A percentile compares a stretch with the other conserved stretches of the same genome.
Conservation (phyloP, 495 filamentous ascomycete species). For the Talaromyces stipitatus region DNA sequence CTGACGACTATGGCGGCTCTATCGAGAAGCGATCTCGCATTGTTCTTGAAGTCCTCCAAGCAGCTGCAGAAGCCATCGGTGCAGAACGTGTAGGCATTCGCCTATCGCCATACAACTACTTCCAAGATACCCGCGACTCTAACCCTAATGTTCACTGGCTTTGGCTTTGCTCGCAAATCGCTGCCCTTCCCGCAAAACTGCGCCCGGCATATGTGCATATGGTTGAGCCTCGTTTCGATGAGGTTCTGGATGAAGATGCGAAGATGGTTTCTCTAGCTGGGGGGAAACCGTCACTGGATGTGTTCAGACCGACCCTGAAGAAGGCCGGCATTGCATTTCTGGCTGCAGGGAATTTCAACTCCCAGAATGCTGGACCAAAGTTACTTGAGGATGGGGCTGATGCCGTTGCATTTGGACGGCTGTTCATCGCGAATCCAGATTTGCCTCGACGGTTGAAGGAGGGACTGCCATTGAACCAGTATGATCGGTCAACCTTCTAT, state of each 20-base stretch:
- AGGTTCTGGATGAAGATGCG: conserved; percentile 34
- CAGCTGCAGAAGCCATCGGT: conserved; percentile 57
- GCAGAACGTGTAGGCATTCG: conserved; percentile 55
- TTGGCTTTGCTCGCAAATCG: conserved; percentile 19
- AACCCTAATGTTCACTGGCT: conserved; percentile 22
- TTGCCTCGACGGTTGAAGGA: conserved; percentile 54
- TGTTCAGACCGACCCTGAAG: conserved; percentile 21
- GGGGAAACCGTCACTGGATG: conserved; percentile 18
- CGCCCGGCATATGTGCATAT: conserved; percentile 33
- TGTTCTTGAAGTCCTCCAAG: conserved; percentile 53
- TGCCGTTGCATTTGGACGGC: conserved; percentile 49
- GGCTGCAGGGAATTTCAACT: conserved; percentile 24
- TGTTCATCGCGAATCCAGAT: conserved; percentile 67
- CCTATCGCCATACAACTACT: conserved; percentile 54
- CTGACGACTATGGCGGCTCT: conserved; percentile 60
- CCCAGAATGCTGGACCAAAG: conserved; percentile 18
- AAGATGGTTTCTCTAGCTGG: conserved; percentile 27
- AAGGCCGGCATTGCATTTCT: conserved; percentile 24
- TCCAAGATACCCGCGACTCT: conserved; percentile 52
- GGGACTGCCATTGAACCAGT: conserved; percentile 45
- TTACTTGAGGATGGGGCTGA: conserved; percentile 18
- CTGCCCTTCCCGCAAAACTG: conserved; percentile 13
- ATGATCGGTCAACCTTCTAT: conserved; percentile 57
- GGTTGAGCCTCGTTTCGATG: conserved; percentile 37
- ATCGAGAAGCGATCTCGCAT: conserved; percentile 64